Base-by-base conservation (phyloP, 75 land plant species). In the Ceratopteris richardii region DNA sequence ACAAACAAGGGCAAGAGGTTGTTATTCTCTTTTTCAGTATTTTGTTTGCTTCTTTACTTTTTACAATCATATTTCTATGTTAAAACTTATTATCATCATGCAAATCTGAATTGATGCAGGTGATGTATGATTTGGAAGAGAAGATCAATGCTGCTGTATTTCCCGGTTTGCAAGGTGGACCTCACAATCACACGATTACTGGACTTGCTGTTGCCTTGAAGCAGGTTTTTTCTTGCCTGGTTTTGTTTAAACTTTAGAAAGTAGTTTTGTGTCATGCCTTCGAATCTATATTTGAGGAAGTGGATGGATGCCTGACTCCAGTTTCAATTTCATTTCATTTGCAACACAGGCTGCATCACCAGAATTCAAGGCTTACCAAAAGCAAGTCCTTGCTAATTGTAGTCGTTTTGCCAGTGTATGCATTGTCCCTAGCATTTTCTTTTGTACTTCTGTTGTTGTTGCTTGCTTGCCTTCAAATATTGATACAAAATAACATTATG, bases 111-210 rank as follows among this genome's bases (percentile, higher is more conserved):
- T 43, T 54, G 30, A 9, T 67, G 67, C 68, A 92, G 94, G 85
- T 92, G 16, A 56, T 81, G 60, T 93, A 93, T 76, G 98, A 88
- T 58, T 88, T 65, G 58, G 98, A 84, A 71, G 98, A 93, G 41
- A 88, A 88, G 60, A 85, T 93, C 54, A 93, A 93, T 63, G 66
- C 68, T 29, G 94, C 98, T 66, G 95, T 93, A 25, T 93, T 93
- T 59, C 98, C 98, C 51, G 90, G 90, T 48, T 85, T 93, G 71
- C 98, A 93, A 82, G 98, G 98, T 27, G 98, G 98, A 23, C 97
- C 98, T 26, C 98, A 93, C 69, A 93, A 93, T 61, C 90, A 93
- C 54, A 85, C 83, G 2, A 80, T 83, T 63, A 41, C 79, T 58
- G 83, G 72, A 13, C 76, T 93, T 61, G 94, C 98, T 55, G 94